phyloP scores from a whole-genome alignment of 75 land plant species.

The Isoetes taiwanensis region DNA sequence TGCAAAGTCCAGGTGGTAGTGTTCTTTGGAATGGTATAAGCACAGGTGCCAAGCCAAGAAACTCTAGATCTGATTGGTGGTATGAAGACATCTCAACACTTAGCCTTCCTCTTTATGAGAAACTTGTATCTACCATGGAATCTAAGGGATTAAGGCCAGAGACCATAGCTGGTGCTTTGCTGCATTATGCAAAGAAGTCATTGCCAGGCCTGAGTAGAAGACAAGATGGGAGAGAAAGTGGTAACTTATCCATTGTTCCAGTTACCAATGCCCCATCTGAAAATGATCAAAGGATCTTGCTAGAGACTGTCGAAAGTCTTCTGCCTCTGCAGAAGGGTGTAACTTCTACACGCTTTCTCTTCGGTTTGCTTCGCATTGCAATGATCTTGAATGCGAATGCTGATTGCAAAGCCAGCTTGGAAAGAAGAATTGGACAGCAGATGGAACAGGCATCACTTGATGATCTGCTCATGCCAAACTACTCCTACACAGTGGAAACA shows the following conservation, averaged over 20 bases:
- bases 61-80: constrained; percentile 12
- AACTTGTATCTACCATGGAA: constrained; percentile 15
- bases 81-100: background rate
- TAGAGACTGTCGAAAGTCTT: constrained; percentile 44
- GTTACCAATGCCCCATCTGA: constrained; percentile 23
- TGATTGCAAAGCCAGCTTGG: constrained; percentile 25
- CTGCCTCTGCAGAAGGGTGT: constrained; percentile 33
- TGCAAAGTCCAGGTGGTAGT: constrained; percentile 1
- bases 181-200: constrained; percentile 19
- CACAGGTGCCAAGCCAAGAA: constrained; percentile 4
- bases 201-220: constrained; percentile 18
- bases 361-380: constrained; percentile 48
- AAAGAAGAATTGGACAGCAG: constrained; percentile 50
- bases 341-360: constrained; percentile 24
- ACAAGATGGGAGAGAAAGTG: constrained; percentile 17
- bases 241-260: constrained; percentile 14
- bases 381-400: constrained; percentile 42
- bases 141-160: constrained; percentile 9
- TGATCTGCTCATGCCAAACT: constrained; percentile 67
- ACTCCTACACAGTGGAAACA: constrained; percentile 61
- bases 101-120: constrained; percentile 15
- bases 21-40: constrained; percentile 7
- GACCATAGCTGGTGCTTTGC: constrained; percentile 18
- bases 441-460: constrained; percentile 56
- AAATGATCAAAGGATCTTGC: constrained; percentile 15